These are phyloP conservation scores for Lanmaoa rubissima DNA, from an alignment of 768 basidiomycete genomes.

Conservation along the genomic window DNA sequence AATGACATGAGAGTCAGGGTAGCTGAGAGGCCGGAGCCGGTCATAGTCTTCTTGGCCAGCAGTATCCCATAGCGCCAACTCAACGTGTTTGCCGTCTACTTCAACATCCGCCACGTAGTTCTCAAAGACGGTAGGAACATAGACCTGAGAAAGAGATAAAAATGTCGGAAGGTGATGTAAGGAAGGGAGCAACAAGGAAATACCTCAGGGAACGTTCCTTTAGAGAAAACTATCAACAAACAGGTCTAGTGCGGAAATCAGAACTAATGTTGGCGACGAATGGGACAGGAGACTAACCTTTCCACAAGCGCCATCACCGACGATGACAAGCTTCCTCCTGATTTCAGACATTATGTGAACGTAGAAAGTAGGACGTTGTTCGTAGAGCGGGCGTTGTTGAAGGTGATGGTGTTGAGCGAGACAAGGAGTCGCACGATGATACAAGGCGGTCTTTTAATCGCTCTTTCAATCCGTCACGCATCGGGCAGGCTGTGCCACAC, in stretches of 20 bases:
- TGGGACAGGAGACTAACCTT: constrained; percentile 54
- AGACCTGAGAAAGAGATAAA: constrained; percentile 59
- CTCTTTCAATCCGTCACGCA: constrained; percentile 28
- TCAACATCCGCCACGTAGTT: constrained; percentile 99
- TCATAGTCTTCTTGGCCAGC: constrained; percentile 99
- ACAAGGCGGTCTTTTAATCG: constrained; percentile 36
- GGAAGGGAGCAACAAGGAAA: background rate
- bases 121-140: constrained; percentile 99
- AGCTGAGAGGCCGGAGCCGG: constrained; percentile 94
- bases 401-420: constrained; percentile 38
- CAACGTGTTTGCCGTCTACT: constrained; percentile 97
- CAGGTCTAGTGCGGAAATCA: constrained; percentile 60
- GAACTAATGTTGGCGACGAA: constrained; percentile 12
- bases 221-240: constrained; percentile 93
- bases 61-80: constrained; percentile 99
- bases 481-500: constrained; percentile 29
- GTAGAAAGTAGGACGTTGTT: constrained; percentile 34
- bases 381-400: constrained; percentile 36
- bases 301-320: constrained; percentile 97
- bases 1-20: constrained; percentile 99
- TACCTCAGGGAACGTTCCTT: constrained; percentile 96
- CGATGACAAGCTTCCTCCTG: constrained; percentile 97
- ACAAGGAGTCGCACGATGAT: constrained; percentile 39
- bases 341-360: constrained; percentile 84
- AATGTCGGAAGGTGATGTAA: background rate